Evolutionary conservation across 2,329 filamentous ascomycete genomes (phyloP).

Genomic region (Eurotiales sp.): DNA sequence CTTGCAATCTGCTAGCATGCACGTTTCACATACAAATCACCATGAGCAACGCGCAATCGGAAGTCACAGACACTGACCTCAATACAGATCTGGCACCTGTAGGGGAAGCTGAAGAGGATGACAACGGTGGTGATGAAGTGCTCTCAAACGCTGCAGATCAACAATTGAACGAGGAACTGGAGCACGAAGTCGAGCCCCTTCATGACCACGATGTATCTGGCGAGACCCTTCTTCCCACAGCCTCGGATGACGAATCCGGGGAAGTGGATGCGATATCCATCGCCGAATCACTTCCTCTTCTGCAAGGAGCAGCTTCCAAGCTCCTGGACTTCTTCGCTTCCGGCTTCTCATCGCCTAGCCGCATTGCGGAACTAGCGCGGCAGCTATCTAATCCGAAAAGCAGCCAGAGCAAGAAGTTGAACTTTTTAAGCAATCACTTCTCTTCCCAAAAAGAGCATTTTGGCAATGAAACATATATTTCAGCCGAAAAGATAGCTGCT

Average conservation of each 20-base stretch:
- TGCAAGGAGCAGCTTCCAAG: conserved; percentile 30
- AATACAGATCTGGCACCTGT: background rate
- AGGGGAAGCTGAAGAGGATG: conserved; percentile 5
- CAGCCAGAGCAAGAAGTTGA: conserved; percentile 27
- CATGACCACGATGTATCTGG: conserved; percentile 28
- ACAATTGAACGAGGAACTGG: conserved; percentile 7
- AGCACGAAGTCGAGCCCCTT: background rate
- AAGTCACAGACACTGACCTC: background rate
- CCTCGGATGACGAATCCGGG: conserved; percentile 25
- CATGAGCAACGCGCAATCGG: conserved; percentile 10
- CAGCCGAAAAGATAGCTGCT: conserved; percentile 25
- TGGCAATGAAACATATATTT: conserved; percentile 34
- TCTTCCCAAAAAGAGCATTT: conserved; percentile 24
- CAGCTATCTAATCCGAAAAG: conserved; percentile 27
- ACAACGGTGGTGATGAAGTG: background rate
- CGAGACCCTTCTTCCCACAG: conserved; percentile 30
- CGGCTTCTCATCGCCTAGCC: conserved; percentile 21
- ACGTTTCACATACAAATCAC: background rate
- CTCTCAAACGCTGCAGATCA: conserved; percentile 3
- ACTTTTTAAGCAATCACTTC: conserved; percentile 23
- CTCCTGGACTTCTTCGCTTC: conserved; percentile 37
- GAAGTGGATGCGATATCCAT: conserved; percentile 34
- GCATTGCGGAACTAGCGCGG: conserved; percentile 27
- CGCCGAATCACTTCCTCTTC: conserved; percentile 37
- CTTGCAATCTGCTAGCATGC: background rate